Conservation (phyloP, 257 asterid genomes). For the Gentiana straminea region DNA sequence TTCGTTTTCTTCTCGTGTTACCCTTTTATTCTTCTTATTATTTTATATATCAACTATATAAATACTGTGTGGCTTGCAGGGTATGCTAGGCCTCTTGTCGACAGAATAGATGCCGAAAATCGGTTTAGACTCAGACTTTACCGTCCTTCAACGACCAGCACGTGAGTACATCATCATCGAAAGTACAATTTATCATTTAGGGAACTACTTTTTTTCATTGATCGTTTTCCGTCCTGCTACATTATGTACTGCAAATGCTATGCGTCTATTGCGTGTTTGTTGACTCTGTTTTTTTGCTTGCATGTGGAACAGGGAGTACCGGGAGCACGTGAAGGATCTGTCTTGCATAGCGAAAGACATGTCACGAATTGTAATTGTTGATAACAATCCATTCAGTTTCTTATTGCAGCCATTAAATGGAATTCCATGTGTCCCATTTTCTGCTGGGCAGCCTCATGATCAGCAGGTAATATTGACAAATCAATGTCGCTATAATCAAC, state of each 20-base stretch:
- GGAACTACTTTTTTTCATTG: not conserved
- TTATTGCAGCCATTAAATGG: constrained; percentile 89
- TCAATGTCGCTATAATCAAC: too few species aligned
- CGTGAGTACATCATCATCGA: constrained; percentile 45
- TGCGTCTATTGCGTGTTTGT: not conserved
- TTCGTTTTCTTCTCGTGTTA: not conserved
- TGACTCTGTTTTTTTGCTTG: constrained; percentile 6
- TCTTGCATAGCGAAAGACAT: constrained; percentile 62
- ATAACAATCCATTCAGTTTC: constrained; percentile 95
- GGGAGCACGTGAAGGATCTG: constrained; percentile 88
- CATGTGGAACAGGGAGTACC: constrained; percentile 52
- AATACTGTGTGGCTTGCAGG: constrained; percentile 32
- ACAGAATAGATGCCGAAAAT: constrained; percentile 66
- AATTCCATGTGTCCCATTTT: constrained; percentile 70
- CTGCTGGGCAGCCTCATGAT: constrained; percentile 64
- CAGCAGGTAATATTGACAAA: constrained; percentile 39
- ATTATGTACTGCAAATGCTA: not conserved
- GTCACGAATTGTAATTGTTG: constrained; percentile 70
- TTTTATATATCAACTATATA: not conserved
- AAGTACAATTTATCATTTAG: not conserved
- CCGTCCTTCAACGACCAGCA: constrained; percentile 83
- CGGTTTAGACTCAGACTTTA: constrained; percentile 63
- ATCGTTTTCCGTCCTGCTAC: not conserved
- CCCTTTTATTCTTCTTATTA: not conserved
- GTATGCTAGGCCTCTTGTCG: constrained; percentile 94